Evolutionary conservation across 805 yeast genomes (phyloP).

Genomic region (Saccharomycopsis javanensis): DNA sequence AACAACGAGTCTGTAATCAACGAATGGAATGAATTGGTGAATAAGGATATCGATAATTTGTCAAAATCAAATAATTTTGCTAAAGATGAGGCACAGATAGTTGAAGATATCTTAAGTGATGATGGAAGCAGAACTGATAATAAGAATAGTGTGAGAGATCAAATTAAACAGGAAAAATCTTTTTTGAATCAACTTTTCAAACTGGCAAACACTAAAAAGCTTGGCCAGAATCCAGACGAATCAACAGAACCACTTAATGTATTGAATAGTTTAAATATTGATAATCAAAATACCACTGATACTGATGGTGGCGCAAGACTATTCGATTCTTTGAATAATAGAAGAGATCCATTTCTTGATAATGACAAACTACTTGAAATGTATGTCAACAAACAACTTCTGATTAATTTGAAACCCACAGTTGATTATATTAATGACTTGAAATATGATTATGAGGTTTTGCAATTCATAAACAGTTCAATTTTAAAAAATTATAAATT

Average conservation of each 20-base stretch:
- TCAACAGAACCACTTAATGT: background rate
- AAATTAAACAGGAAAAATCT: background rate
- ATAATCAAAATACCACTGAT: background rate
- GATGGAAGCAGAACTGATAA: background rate
- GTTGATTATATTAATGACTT: constrained; percentile 11
- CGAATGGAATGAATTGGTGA: background rate
- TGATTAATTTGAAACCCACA: constrained; percentile 5
- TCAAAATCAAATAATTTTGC: background rate
- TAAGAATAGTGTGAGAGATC: background rate
- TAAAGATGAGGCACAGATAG: background rate
- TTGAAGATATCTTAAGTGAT: background rate
- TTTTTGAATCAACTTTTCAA: background rate
- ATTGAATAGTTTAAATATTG: background rate
- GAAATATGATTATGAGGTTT: constrained; percentile 8
- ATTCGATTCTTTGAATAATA: background rate
- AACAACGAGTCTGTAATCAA: background rate
- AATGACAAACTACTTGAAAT: background rate
- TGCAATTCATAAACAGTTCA: constrained; percentile 3
- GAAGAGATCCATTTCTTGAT: background rate
- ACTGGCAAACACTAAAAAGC: background rate
- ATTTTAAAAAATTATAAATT: constrained; percentile 1
- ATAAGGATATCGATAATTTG: background rate
- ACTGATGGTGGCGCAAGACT: background rate
- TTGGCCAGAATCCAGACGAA: background rate
- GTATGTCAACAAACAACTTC: background rate